Evolutionary conservation across 2,329 filamentous ascomycete genomes (phyloP), one percentile per base, ranked within the genome.

Genomic region (Pseudogymnoascus sp.): DNA sequence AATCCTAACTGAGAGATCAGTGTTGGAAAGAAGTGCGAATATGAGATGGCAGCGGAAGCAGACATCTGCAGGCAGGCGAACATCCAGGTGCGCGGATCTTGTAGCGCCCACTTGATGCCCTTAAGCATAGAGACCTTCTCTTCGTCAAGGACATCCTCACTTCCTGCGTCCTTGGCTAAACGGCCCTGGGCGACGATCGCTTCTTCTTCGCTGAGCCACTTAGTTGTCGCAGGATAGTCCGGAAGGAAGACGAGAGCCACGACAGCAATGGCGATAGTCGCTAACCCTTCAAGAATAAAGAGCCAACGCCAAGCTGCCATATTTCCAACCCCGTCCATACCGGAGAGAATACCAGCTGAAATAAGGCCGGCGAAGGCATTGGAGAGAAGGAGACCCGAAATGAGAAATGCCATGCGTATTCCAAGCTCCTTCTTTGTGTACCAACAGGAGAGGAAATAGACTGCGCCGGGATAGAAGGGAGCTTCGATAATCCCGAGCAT

Each of bases 351-450:
- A 11, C 39, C 39, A 22, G 76, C 78, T 28, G 78, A 78, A 11
- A 81, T 68, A 3, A 81, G 68, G 3, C 78, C 78, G 0, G 78
- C 78, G 62, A 81, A 82, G 1, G 80, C 80, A 12, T 70, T 70
- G 22, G 70, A 70, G 5, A 75, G 62, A 62, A 71, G 68, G 37
- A 72, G 69, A 20, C 70, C 73, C 35, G 70, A 72, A 64, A 73
- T 75, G 3, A 76, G 68, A 11, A 69, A 70, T 1, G 73, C 72
- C 5, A 74, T 69, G 2, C 75, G 69, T 43, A 43, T 43, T 4
- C 70, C 74, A 16, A 76, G 71, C 62, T 76, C 72, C 9, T 69
- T 66, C 41, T 72, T 72, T 4, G 70, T 74, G 67, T 77, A 77
- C 68, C 73, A 77, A 7, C 70, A 70, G 11, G 67, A 70, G 11